Evolutionary conservation across 352 stramenopile genomes (phyloP).

Genomic region (Pythium sukuiense): DNA sequence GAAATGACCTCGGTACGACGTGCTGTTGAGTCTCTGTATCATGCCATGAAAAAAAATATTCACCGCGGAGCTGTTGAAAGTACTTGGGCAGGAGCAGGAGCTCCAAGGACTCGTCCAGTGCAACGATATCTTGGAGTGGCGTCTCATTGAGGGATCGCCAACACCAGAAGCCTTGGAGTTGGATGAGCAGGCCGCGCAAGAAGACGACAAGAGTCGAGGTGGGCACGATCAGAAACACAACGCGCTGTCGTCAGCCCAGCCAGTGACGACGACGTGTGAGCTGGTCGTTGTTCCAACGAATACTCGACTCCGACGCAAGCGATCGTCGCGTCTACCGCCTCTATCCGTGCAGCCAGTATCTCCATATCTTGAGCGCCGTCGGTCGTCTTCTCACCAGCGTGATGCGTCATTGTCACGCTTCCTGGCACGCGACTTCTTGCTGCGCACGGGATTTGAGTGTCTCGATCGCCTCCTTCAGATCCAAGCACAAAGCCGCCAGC

Average conservation of each 20-base stretch:
- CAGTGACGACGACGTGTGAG: neutral
- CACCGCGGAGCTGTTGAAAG: neutral
- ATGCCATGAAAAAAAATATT: neutral
- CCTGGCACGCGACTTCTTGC: constrained; percentile 4
- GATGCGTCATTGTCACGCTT: constrained; percentile 3
- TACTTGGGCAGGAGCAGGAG: neutral
- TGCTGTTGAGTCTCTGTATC: neutral
- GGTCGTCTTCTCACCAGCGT: neutral
- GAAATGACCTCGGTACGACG: neutral
- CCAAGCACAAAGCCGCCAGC: constrained; percentile 10
- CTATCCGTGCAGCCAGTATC: neutral
- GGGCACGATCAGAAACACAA: neutral
- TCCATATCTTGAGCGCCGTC: neutral
- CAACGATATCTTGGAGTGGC: neutral
- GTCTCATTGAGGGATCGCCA: neutral
- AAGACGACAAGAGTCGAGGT: neutral
- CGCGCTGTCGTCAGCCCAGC: neutral
- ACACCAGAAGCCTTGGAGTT: neutral
- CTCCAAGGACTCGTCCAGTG: neutral
- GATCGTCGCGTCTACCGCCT: neutral
- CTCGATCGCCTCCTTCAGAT: constrained; percentile 10
- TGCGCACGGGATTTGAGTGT: constrained; percentile 12
- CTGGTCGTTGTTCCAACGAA: neutral
- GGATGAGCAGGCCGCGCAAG: neutral
- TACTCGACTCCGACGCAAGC: neutral